Evolutionary conservation across 2,329 filamentous ascomycete genomes (phyloP).

Genomic region (Leptodontidium sp.): DNA sequence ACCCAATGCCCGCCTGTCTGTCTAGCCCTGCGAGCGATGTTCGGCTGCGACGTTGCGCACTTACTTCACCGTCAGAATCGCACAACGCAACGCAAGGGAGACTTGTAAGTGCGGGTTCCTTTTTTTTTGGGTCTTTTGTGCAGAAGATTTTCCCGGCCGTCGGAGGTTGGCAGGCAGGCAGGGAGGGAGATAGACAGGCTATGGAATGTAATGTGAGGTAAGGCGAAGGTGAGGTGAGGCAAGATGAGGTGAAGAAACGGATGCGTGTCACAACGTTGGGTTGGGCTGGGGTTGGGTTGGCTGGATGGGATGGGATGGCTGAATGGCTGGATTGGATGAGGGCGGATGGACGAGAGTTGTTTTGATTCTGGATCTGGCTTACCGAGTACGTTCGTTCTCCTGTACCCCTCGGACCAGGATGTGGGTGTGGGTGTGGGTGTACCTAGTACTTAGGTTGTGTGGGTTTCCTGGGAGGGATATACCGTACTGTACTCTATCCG

Average conservation of each 20-base stretch:
- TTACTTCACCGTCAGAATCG: constrained; percentile 29
- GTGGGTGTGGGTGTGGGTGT: no score
- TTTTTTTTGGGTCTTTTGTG: not conserved
- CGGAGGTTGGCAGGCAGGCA: constrained; percentile 3
- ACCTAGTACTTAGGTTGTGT: no score
- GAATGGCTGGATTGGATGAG: not conserved
- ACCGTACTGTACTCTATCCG: not conserved
- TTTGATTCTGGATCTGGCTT: constrained; percentile 17
- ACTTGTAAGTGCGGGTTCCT: constrained; percentile 8
- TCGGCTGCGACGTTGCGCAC: constrained; percentile 12
- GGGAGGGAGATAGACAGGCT: not conserved
- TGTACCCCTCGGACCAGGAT: constrained; percentile 6
- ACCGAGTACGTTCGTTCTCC: constrained; percentile 5
- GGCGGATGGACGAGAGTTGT: constrained; percentile 1
- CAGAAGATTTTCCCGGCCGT: constrained; percentile 4
- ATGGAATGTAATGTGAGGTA: not conserved
- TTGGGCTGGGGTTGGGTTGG: no score
- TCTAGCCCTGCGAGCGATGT: constrained; percentile 26
- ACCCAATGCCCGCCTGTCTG: not conserved
- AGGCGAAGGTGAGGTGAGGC: not conserved
- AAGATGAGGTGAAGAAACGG: not conserved
- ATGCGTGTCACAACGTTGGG: not conserved
- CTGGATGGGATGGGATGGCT: not conserved
- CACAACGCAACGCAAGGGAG: constrained; percentile 12
- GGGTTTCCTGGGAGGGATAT: not conserved